Evolutionary conservation across 257 asterid genomes (phyloP).

Genomic region (Rehmannia glutinosa): DNA sequence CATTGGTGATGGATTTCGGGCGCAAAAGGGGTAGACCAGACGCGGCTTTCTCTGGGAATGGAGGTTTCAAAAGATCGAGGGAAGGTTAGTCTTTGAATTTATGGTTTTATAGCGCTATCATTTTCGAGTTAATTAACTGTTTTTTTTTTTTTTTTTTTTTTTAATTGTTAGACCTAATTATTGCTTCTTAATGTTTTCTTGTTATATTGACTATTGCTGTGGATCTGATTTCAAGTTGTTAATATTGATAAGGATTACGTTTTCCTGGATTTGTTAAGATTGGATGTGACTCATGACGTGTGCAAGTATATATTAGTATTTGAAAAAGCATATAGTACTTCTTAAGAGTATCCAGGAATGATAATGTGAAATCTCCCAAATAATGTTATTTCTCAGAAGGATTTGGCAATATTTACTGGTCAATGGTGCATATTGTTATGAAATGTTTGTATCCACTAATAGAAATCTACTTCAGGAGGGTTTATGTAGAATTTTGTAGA

Average conservation of each 20-base stretch:
- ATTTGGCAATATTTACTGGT: not conserved
- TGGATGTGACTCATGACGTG: not conserved
- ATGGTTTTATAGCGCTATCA: not conserved
- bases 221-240: not conserved
- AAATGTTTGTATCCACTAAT: not conserved
- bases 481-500: not conserved
- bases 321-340: slow-evolving; percentile 3
- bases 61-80: slow-evolving; percentile 33
- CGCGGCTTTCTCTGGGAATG: slow-evolving; percentile 29
- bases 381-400: too few species aligned
- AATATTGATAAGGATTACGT: not conserved
- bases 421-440: not conserved
- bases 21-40: slow-evolving; percentile 41
- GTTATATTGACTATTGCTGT: not conserved
- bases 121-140: not conserved
- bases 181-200: not conserved
- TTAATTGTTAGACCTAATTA: not conserved
- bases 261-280: not conserved
- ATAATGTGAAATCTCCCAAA: too few species aligned
- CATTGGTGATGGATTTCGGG: slow-evolving; percentile 33
- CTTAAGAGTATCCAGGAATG: too few species aligned
- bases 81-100: slow-evolving; percentile 32
- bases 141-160: not conserved
- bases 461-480: not conserved
- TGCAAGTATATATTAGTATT: not conserved